Evolutionary conservation across 495 filamentous ascomycete species (phyloP).

Genomic region (Peziza echinospora): DNA sequence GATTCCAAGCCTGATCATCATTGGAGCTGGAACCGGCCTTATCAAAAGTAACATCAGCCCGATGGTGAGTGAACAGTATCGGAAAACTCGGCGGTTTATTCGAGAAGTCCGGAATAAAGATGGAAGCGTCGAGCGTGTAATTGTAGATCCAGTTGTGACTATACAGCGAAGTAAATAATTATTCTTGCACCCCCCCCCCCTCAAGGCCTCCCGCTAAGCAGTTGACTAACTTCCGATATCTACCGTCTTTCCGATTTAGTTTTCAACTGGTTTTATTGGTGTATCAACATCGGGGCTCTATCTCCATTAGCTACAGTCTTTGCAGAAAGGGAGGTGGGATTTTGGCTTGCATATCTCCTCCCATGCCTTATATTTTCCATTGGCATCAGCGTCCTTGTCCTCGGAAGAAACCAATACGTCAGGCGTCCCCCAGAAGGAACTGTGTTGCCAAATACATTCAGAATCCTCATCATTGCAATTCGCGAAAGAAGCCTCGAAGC

Average conservation of each 20-base stretch:
- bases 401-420: conserved; percentile 38
- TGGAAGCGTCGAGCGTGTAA: conserved; percentile 37
- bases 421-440: conserved; percentile 38
- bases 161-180: too few relatives aligned
- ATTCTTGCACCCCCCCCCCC: too few relatives aligned
- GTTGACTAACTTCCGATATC: too few relatives aligned
- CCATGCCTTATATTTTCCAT: conserved; percentile 37
- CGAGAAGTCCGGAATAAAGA: too few relatives aligned
- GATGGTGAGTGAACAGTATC: conserved; percentile 36
- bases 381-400: conserved; percentile 40
- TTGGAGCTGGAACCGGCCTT: conserved; percentile 42
- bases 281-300: conserved; percentile 48
- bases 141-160: conserved; percentile 47
- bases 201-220: too few relatives aligned
- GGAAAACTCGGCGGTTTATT: too few relatives aligned
- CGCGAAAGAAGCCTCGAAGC: conserved; percentile 4
- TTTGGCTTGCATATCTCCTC: conserved; percentile 46
- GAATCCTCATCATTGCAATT: conserved; percentile 31
- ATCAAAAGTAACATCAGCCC: conserved; percentile 46
- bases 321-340: conserved; percentile 48
- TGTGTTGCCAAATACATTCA: conserved; percentile 36
- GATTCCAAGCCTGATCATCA: conserved; percentile 39
- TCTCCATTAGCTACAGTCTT: conserved; percentile 24
- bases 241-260: too few relatives aligned
- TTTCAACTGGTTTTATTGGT: conserved; percentile 43